These are phyloP conservation scores for Aureobasidium namibiae DNA, from an alignment of 2,329 filamentous ascomycete genomes.

Conservation along the genomic window DNA sequence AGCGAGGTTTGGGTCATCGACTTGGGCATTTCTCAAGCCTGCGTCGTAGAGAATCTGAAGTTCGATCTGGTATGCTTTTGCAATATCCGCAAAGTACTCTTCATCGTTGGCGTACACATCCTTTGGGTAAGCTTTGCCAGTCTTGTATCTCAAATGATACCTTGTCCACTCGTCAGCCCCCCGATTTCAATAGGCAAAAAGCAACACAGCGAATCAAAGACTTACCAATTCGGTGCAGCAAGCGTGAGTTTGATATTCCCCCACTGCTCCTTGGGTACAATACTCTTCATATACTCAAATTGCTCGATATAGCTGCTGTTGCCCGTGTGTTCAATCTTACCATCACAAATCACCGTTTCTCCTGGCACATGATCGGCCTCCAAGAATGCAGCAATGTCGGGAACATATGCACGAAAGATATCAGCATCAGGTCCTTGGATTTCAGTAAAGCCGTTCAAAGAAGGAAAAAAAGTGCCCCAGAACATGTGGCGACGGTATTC, in stretches of 20 bases:
- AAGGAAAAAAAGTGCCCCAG: conserved; percentile 50
- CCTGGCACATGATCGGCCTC: conserved; percentile 50
- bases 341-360: conserved; percentile 48
- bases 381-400: conserved; percentile 53
- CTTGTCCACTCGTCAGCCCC: conserved; percentile 38
- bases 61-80: conserved; percentile 39
- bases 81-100: conserved; percentile 40
- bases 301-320: conserved; percentile 49
- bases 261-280: conserved; percentile 52
- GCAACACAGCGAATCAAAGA: background rate
- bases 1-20: conserved; percentile 42
- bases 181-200: background rate
- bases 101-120: conserved; percentile 39
- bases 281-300: conserved; percentile 51
- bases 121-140: conserved; percentile 38
- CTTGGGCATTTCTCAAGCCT: conserved; percentile 41
- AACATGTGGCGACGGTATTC: conserved; percentile 51
- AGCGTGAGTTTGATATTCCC: conserved; percentile 51
- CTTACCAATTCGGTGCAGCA: conserved; percentile 23
- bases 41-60: conserved; percentile 38
- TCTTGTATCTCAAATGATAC: conserved; percentile 60
- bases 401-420: conserved; percentile 46
- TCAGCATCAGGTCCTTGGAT: conserved; percentile 39
- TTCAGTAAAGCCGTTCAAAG: conserved; percentile 46
- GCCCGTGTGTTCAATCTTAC: conserved; percentile 50